phyloP scores from a whole-genome alignment of 331 rosid genomes.

The Malus hybrid region DNA sequence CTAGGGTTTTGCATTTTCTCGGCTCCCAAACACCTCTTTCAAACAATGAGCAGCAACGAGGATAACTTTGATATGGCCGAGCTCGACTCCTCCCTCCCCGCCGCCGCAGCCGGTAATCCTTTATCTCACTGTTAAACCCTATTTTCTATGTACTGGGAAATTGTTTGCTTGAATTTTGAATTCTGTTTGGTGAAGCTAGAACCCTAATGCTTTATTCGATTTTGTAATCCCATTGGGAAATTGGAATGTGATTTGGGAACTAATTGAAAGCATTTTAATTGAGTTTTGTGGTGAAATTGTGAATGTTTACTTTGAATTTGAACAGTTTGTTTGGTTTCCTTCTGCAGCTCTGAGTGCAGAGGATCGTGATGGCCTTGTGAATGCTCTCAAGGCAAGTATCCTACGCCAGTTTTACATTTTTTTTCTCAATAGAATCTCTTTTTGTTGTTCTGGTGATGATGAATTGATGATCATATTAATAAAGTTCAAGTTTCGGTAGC shows the following conservation, averaged over 20 bases:
- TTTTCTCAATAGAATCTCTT: too few relatives aligned
- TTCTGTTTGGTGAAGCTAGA: background rate
- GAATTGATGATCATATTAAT: background rate
- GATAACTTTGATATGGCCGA: slow-evolving; percentile 42
- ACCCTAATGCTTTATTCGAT: background rate
- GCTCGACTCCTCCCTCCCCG: slow-evolving; percentile 45
- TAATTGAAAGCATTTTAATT: background rate
- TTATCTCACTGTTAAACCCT: background rate
- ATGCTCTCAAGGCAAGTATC: slow-evolving; percentile 56
- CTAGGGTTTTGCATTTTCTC: slow-evolving; percentile 17
- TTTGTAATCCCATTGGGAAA: background rate
- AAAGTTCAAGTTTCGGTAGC: background rate
- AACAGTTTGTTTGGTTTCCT: slow-evolving; percentile 8
- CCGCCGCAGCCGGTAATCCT: slow-evolving; percentile 51
- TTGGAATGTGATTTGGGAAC: background rate
- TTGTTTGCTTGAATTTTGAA: background rate
- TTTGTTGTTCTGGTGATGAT: background rate
- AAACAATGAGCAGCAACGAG: slow-evolving; percentile 32
- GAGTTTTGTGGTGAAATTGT: background rate
- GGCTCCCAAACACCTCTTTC: slow-evolving; percentile 9
- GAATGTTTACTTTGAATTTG: slow-evolving; percentile 1
- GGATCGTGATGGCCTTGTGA: slow-evolving; percentile 77
- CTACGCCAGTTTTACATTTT: background rate
- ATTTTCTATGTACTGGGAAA: background rate
- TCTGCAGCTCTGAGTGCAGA: slow-evolving; percentile 67